Evolutionary conservation across 371 early-diverging fungal genomes (phyloP).

Genomic region (Sporodiniella umbellata): DNA sequence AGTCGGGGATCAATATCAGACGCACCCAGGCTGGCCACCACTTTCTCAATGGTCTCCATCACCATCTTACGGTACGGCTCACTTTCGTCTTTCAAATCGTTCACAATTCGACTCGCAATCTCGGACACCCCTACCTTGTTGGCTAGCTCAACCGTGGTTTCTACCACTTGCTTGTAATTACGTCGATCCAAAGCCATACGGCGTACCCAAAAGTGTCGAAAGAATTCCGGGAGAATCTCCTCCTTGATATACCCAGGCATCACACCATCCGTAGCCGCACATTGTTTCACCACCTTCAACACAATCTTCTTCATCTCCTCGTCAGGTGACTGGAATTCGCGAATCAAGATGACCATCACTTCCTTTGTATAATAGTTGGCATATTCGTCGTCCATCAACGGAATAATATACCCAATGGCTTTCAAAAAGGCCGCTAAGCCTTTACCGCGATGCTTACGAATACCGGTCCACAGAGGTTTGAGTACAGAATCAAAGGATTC

Average conservation of each 20-base stretch:
- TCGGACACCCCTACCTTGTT: slow-evolving; percentile 91
- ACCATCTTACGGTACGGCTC: slow-evolving; percentile 96
- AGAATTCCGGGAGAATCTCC: slow-evolving; percentile 92
- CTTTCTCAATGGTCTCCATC: slow-evolving; percentile 92
- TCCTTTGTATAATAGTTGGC: slow-evolving; percentile 92
- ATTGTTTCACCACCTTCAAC: slow-evolving; percentile 94
- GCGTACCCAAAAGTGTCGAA: slow-evolving; percentile 96
- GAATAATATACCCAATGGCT: slow-evolving; percentile 96
- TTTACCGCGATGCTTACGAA: slow-evolving; percentile 93
- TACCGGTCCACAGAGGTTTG: slow-evolving; percentile 90
- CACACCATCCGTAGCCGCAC: slow-evolving; percentile 92
- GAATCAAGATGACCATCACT: slow-evolving; percentile 87
- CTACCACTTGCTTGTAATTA: slow-evolving; percentile 89
- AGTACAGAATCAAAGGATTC: slow-evolving; percentile 93
- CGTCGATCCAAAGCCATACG: slow-evolving; percentile 95
- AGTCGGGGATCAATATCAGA: slow-evolving; percentile 89
- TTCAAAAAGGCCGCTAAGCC: slow-evolving; percentile 97
- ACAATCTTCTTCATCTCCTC: slow-evolving; percentile 98
- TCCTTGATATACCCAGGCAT: slow-evolving; percentile 79
- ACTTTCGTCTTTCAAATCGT: slow-evolving; percentile 92
- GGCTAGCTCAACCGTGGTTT: slow-evolving; percentile 93
- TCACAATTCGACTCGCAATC: slow-evolving; percentile 81
- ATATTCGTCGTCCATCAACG: slow-evolving; percentile 94
- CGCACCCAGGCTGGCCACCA: slow-evolving; percentile 77
- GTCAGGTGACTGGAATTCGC: slow-evolving; percentile 96